A percentile compares a stretch with the other conserved stretches of the same genome.
Evolutionary conservation across 169 alveolate species (phyloP).

Genomic region (Condylostoma magnum): DNA sequence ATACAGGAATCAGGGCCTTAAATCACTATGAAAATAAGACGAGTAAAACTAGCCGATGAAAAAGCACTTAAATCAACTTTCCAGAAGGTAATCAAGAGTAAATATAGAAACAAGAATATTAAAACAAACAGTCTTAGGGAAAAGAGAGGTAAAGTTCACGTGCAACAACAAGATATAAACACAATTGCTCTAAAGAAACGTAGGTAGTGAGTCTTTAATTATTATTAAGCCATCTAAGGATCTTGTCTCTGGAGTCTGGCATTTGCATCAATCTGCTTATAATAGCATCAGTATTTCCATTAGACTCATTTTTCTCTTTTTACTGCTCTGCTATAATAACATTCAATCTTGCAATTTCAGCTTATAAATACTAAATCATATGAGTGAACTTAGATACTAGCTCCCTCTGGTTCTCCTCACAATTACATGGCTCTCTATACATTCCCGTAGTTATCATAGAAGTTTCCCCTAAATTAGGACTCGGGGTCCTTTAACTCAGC

Average conservation of each 20-base stretch:
- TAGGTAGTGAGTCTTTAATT: too few species aligned
- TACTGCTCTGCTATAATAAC: constrained; percentile 17
- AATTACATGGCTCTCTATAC: constrained; percentile 4
- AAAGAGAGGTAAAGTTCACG: constrained; percentile 55
- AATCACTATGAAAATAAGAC: constrained; percentile 48
- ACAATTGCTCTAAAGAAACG: constrained; percentile 59
- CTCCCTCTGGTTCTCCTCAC: constrained; percentile 32
- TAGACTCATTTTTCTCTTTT: background rate
- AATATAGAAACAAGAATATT: constrained; percentile 48
- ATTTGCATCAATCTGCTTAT: background rate
- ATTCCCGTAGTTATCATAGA: background rate
- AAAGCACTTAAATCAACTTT: constrained; percentile 49
- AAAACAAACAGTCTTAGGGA: constrained; percentile 58
- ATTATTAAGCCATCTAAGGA: too few species aligned
- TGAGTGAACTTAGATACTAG: constrained; percentile 30
- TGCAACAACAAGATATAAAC: constrained; percentile 62
- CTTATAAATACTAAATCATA: constrained; percentile 31
- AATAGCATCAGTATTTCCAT: background rate
- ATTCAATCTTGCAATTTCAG: constrained; percentile 26
- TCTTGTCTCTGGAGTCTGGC: background rate
- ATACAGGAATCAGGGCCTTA: constrained; percentile 65
- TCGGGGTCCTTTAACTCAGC: background rate
- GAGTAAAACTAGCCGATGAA: constrained; percentile 44
- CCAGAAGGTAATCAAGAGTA: constrained; percentile 58
- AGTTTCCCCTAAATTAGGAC: constrained; percentile 10